Conservation (phyloP, 2,329 filamentous ascomycete species). For the Fusarium oligoseptatum region DNA sequence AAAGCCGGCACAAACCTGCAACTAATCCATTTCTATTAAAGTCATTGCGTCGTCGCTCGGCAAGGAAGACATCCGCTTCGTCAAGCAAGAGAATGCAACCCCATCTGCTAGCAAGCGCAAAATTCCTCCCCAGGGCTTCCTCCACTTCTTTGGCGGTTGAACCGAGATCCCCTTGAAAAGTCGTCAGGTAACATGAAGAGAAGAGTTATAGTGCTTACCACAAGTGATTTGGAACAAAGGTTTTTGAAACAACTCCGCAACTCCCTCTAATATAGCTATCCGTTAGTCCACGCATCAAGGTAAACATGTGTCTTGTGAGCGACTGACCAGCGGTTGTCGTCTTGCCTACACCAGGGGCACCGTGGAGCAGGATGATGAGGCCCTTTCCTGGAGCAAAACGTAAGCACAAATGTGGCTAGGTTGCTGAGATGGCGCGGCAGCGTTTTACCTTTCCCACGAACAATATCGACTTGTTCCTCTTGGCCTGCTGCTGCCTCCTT, state of each 20-base stretch:
- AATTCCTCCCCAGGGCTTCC: neutral
- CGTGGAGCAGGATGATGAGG: slow-evolving; percentile 12
- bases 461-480: neutral
- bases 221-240: slow-evolving; percentile 20
- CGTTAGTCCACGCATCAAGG: neutral
- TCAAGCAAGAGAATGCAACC: slow-evolving; percentile 21
- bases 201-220: slow-evolving; percentile 1
- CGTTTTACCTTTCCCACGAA: neutral
- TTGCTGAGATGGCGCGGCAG: no score
- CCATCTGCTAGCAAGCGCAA: slow-evolving; percentile 17
- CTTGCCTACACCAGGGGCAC: slow-evolving; percentile 20
- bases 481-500: neutral
- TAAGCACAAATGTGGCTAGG: no score
- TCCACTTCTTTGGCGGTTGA: slow-evolving; percentile 11
- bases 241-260: slow-evolving; percentile 19
- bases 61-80: slow-evolving; percentile 23
- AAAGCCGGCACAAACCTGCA: neutral
- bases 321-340: slow-evolving; percentile 11
- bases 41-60: slow-evolving; percentile 6
- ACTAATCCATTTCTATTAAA: slow-evolving; percentile 21
- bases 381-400: slow-evolving; percentile 6
- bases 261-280: slow-evolving; percentile 8
- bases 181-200: neutral
- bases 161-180: neutral
- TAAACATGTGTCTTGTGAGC: no score